phyloP scores from a whole-genome alignment of 805 yeast species.

The Candida fluviatilis region DNA sequence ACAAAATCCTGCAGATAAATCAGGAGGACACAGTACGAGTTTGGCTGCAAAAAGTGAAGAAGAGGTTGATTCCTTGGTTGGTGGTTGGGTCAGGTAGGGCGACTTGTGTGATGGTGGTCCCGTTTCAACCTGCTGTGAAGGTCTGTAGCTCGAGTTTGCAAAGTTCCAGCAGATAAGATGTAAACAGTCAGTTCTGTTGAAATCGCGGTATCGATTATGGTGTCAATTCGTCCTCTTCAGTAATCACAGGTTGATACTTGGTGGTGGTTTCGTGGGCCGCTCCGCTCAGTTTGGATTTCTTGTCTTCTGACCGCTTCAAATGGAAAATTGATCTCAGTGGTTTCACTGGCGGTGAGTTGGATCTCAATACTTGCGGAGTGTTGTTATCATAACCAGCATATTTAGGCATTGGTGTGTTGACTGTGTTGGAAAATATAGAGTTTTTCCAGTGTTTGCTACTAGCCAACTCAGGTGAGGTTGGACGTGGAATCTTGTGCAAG shows the following conservation, averaged over 20 bases:
- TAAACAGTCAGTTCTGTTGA: too few relatives aligned
- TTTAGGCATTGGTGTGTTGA: constrained; percentile 1
- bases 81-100: too few relatives aligned
- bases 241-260: constrained; percentile 11
- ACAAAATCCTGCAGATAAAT: neutral
- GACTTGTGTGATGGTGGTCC: too few relatives aligned
- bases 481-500: constrained; percentile 1
- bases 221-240: constrained; percentile 11
- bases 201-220: too few relatives aligned
- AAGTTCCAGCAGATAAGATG: too few relatives aligned
- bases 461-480: constrained; percentile 7
- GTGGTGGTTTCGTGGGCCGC: neutral
- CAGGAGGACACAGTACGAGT: neutral
- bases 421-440: constrained; percentile 2
- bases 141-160: too few relatives aligned
- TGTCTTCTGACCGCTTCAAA: constrained; percentile 1
- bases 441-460: constrained; percentile 5
- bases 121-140: too few relatives aligned
- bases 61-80: too few relatives aligned
- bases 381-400: neutral
- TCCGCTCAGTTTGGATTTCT: neutral
- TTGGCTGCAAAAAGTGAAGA: neutral
- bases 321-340: constrained; percentile 1
- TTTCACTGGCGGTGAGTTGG: constrained; percentile 3
- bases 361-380: neutral